A percentile compares a stretch with the other conserved stretches of the same genome.
Conservation (phyloP, 2,329 filamentous ascomycete genomes). For the Clarireedia paspali region DNA sequence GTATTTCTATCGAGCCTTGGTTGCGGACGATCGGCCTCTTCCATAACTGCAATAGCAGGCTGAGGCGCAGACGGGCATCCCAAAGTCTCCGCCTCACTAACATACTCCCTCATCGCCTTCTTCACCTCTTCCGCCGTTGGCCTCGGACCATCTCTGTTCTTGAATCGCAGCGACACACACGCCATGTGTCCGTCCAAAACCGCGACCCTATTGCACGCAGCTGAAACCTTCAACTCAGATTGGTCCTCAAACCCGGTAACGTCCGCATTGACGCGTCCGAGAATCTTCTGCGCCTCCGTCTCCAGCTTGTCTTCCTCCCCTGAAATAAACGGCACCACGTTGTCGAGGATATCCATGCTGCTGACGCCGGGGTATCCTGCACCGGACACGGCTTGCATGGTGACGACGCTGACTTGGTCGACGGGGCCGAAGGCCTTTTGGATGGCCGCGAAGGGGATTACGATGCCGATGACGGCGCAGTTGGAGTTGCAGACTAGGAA, state of each 20-base stretch:
- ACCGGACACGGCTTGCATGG: conserved; percentile 89
- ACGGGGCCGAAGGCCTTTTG: conserved; percentile 81
- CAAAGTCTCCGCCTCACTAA: conserved; percentile 71
- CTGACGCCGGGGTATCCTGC: conserved; percentile 86
- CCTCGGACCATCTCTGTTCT: conserved; percentile 51
- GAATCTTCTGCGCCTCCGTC: conserved; percentile 89
- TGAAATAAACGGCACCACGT: conserved; percentile 86
- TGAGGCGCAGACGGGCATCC: conserved; percentile 82
- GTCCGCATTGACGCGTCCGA: conserved; percentile 65
- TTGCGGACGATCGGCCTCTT: conserved; percentile 84
- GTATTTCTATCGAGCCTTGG: conserved; percentile 83
- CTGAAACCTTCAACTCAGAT: conserved; percentile 65
- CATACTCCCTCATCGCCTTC: conserved; percentile 71
- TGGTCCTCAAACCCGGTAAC: conserved; percentile 73
- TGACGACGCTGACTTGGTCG: conserved; percentile 70
- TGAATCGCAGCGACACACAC: conserved; percentile 84
- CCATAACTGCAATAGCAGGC: conserved; percentile 78
- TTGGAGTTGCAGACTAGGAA: conserved; percentile 98
- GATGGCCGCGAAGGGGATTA: conserved; percentile 88
- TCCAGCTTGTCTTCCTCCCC: conserved; percentile 97
- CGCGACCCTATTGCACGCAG: conserved; percentile 88
- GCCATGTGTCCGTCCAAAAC: conserved; percentile 93
- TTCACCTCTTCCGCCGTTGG: conserved; percentile 72
- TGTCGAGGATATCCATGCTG: conserved; percentile 94
- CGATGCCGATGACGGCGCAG: conserved; percentile 92